Evolutionary conservation across 495 filamentous ascomycete genomes (phyloP).

Genomic region (Talaromyces borbonicus): DNA sequence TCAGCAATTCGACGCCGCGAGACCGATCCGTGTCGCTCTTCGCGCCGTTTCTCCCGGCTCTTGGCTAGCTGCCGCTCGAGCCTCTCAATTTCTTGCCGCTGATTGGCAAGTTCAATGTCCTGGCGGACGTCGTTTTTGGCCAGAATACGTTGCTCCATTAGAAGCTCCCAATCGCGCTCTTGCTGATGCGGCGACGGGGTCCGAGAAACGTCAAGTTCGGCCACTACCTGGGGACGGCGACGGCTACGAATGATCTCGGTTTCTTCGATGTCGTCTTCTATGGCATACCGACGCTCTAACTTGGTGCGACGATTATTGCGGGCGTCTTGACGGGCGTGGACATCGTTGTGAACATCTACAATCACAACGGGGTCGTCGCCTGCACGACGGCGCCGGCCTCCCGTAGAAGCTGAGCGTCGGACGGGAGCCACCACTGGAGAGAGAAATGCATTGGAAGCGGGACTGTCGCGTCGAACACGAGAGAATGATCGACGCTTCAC

Average conservation of each 20-base stretch:
- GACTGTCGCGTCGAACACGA: conserved; percentile 19
- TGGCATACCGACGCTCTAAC: conserved; percentile 7
- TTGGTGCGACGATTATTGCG: conserved; percentile 1
- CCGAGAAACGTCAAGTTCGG: conserved; percentile 10
- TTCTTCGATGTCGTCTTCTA: conserved; percentile 15
- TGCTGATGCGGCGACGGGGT: conserved; percentile 11
- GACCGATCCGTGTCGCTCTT: conserved; percentile 3
- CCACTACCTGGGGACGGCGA: conserved; percentile 15
- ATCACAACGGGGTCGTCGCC: conserved; percentile 16
- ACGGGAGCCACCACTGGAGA: conserved; percentile 16
- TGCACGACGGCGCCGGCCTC: conserved; percentile 21
- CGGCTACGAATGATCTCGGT: conserved; percentile 18
- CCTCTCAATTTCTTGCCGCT: conserved; percentile 36
- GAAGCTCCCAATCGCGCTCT: conserved; percentile 27
- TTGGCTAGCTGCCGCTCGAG: conserved; percentile 34
- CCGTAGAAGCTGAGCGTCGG: conserved; percentile 33
- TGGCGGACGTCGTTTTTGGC: conserved; percentile 28
- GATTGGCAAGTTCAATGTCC: conserved; percentile 30
- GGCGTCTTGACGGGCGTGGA: background rate
- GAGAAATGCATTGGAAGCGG: conserved; percentile 17
- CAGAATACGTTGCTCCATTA: conserved; percentile 28
- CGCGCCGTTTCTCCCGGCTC: conserved; percentile 17
- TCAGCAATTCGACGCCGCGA: conserved; percentile 3
- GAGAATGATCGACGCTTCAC: conserved; percentile 29
- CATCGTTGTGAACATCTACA: conserved; percentile 27